phyloP scores from a whole-genome alignment of 2,329 filamentous ascomycete genomes.

The Fusarium concolor region DNA sequence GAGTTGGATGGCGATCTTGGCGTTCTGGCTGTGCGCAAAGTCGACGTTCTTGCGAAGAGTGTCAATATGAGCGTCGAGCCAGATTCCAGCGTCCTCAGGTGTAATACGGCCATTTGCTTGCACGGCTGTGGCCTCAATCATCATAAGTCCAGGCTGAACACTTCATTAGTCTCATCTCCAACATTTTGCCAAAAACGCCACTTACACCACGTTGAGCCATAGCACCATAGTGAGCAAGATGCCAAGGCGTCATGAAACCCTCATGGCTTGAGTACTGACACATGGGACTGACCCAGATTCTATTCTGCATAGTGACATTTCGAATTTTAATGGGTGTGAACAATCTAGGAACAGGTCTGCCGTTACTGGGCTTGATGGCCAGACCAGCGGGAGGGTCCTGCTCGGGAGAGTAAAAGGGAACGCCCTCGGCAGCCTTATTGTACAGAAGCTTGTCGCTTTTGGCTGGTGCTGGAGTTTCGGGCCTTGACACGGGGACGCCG shows the following conservation, averaged over 20 bases:
- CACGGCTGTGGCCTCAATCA: slow-evolving; percentile 78
- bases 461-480: slow-evolving; percentile 38
- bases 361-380: slow-evolving; percentile 57
- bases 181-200: slow-evolving; percentile 6
- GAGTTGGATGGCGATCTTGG: slow-evolving; percentile 76
- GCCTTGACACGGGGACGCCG: slow-evolving; percentile 42
- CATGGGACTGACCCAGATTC: slow-evolving; percentile 60
- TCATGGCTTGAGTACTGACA: slow-evolving; percentile 60
- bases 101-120: slow-evolving; percentile 77
- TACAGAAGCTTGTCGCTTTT: slow-evolving; percentile 41
- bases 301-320: slow-evolving; percentile 58
- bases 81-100: slow-evolving; percentile 68
- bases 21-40: slow-evolving; percentile 74
- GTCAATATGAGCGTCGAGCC: slow-evolving; percentile 77
- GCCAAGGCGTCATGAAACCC: slow-evolving; percentile 77
- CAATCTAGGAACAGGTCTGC: slow-evolving; percentile 62
- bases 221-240: slow-evolving; percentile 78
- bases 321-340: slow-evolving; percentile 62
- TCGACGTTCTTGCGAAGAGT: slow-evolving; percentile 69
- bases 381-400: slow-evolving; percentile 60
- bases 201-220: slow-evolving; percentile 74
- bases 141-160: slow-evolving; percentile 66
- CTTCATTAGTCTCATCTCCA: slow-evolving; percentile 38
- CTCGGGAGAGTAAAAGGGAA: slow-evolving; percentile 62
- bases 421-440: slow-evolving; percentile 46